Conservation (phyloP, 768 basidiomycete species). For the Kwoniella sp. region DNA sequence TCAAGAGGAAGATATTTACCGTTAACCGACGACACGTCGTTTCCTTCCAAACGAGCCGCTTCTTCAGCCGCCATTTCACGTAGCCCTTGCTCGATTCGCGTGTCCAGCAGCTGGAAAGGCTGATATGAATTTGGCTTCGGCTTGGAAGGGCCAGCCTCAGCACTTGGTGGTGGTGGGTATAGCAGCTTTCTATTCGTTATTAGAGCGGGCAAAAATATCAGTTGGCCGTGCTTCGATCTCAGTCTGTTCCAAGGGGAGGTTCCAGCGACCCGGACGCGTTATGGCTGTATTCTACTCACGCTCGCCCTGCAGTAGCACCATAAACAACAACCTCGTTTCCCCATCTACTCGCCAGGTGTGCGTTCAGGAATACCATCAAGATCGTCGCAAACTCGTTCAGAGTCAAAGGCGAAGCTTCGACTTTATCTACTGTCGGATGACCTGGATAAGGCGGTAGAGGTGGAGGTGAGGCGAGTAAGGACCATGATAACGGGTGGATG, state of each 20-base stretch:
- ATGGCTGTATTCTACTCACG: slow-evolving; percentile 28
- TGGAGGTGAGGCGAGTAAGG: slow-evolving; percentile 63
- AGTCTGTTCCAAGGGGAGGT: too few species aligned
- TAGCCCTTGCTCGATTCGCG: slow-evolving; percentile 67
- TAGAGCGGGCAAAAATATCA: not conserved
- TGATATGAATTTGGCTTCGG: slow-evolving; percentile 71
- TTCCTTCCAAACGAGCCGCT: slow-evolving; percentile 57
- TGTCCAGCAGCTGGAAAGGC: slow-evolving; percentile 77
- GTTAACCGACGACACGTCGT: slow-evolving; percentile 60
- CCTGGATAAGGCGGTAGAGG: slow-evolving; percentile 15
- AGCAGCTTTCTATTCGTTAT: slow-evolving; percentile 70
- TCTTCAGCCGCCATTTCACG: slow-evolving; percentile 64
- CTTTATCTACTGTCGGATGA: slow-evolving; percentile 23
- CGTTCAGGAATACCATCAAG: slow-evolving; percentile 85
- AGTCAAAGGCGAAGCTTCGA: slow-evolving; percentile 61
- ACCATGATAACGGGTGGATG: slow-evolving; percentile 84
- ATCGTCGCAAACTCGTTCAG: slow-evolving; percentile 78
- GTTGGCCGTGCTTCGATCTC: not conserved
- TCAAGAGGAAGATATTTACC: slow-evolving; percentile 11
- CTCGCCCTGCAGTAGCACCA: slow-evolving; percentile 63
- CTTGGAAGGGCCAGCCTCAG: slow-evolving; percentile 21
- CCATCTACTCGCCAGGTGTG: slow-evolving; percentile 85
- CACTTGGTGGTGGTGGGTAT: slow-evolving; percentile 61
- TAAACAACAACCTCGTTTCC: slow-evolving; percentile 93
- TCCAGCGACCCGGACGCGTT: too few species aligned